phyloP scores from a whole-genome alignment of 768 basidiomycete species.

The Rhodotorula babjevae region DNA sequence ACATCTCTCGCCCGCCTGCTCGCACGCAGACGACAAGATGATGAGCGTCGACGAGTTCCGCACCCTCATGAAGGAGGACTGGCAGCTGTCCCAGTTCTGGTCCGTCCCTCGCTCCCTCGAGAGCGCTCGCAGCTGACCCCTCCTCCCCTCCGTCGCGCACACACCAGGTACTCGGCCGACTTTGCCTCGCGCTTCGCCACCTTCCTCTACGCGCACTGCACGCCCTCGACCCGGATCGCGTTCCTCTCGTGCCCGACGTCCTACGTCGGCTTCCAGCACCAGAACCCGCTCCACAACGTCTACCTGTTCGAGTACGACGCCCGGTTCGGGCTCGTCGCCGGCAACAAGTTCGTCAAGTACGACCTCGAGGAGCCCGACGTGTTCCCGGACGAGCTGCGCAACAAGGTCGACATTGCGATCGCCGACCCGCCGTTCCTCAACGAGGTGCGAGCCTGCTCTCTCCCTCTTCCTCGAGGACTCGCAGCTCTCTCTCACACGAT shows the following conservation, averaged over 20 bases:
- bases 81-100: conserved; percentile 7
- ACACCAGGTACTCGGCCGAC: conserved; percentile 39
- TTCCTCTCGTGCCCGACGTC: conserved; percentile 43
- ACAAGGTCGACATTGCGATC: conserved; percentile 39
- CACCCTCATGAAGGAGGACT: conserved; percentile 22
- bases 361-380: conserved; percentile 39
- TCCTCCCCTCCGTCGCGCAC: too few species aligned
- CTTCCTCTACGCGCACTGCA: conserved; percentile 33
- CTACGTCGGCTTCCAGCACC: conserved; percentile 42
- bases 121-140: background rate
- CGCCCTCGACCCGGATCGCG: conserved; percentile 27
- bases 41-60: conserved; percentile 39
- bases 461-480: background rate
- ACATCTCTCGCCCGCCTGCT: background rate
- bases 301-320: conserved; percentile 42
- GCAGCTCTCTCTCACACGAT: background rate
- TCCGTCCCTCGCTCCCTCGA: background rate
- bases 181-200: conserved; percentile 37
- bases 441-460: conserved; percentile 25
- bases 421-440: conserved; percentile 43
- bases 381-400: conserved; percentile 27
- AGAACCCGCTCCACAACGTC: conserved; percentile 24
- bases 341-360: conserved; percentile 39
- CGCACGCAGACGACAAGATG: conserved; percentile 26
- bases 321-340: conserved; percentile 35